phyloP scores from a whole-genome alignment of 2,329 filamentous ascomycete species.

The Colletotrichum sp. region DNA sequence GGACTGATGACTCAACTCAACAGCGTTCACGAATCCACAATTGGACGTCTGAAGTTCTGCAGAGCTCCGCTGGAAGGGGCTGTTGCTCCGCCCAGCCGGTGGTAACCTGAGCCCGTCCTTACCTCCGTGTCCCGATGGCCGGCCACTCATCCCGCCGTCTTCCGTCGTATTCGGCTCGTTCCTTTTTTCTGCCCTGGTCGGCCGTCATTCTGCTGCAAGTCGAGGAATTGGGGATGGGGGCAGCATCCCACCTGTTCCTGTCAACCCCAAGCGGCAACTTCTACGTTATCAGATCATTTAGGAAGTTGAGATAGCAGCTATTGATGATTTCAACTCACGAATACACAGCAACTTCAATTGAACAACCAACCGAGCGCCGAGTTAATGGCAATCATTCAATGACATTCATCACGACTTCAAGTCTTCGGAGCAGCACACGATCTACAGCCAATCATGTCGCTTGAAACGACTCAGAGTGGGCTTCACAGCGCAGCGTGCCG shows the following conservation, averaged over 20 bases:
- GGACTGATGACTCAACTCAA: background rate
- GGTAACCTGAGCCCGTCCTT: background rate
- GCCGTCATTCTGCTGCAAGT: background rate
- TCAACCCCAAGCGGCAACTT: background rate
- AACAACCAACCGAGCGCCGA: rapidly evolving
- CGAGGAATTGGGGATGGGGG: background rate
- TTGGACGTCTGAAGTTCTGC: background rate
- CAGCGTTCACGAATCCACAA: background rate
- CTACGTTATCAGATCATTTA: background rate
- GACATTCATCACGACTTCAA: background rate
- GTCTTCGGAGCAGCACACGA: background rate
- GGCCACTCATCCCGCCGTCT: background rate
- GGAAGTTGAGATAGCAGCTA: background rate
- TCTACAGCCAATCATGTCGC: background rate
- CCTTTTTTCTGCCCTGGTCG: background rate
- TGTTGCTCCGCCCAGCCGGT: background rate
- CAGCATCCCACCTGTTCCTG: background rate
- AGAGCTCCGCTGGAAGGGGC: background rate
- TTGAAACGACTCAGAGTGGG: background rate
- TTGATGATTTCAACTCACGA: rapidly evolving
- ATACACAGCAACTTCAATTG: background rate
- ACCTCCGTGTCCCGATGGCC: background rate
- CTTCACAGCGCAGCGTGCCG: background rate
- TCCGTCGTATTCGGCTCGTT: slow-evolving; percentile 3
- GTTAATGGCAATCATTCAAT: background rate